phyloP scores from a whole-genome alignment of 805 yeast species.

The Myxozyma neotropica region DNA sequence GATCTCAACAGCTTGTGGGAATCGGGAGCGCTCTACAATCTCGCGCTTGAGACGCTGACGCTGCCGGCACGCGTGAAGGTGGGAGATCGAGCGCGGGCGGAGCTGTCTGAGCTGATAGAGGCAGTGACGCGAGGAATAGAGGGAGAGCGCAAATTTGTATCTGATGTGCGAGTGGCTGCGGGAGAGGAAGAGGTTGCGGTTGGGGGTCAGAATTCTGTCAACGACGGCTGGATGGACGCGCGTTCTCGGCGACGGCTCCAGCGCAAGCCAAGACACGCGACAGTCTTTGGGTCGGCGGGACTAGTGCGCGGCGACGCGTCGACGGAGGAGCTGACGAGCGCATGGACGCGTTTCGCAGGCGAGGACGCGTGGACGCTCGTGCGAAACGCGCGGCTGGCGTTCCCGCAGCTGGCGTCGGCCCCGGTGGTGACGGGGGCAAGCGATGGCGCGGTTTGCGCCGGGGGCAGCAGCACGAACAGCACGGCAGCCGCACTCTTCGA shows the following conservation, averaged over 20 bases:
- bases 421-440: constrained; percentile 1
- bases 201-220: constrained; percentile 10
- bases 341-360: constrained; percentile 1
- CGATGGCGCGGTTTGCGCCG: background rate
- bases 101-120: constrained; percentile 13
- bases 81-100: constrained; percentile 2
- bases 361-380: background rate
- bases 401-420: background rate
- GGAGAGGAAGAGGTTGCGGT: background rate
- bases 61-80: constrained; percentile 23
- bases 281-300: constrained; percentile 2
- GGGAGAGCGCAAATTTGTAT: constrained; percentile 12
- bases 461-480: constrained; percentile 1
- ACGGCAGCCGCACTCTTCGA: background rate
- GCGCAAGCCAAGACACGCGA: background rate
- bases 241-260: constrained; percentile 6
- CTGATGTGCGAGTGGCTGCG: constrained; percentile 1
- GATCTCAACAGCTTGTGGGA: constrained; percentile 25
- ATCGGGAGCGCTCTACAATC: constrained; percentile 22
- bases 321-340: background rate
- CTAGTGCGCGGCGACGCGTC: constrained; percentile 10
- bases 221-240: constrained; percentile 12
- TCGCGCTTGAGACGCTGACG: constrained; percentile 34
- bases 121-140: constrained; percentile 14
- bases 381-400: constrained; percentile 6